Base-by-base conservation (phyloP, 768 basidiomycete genomes). In the Russula sp. region DNA sequence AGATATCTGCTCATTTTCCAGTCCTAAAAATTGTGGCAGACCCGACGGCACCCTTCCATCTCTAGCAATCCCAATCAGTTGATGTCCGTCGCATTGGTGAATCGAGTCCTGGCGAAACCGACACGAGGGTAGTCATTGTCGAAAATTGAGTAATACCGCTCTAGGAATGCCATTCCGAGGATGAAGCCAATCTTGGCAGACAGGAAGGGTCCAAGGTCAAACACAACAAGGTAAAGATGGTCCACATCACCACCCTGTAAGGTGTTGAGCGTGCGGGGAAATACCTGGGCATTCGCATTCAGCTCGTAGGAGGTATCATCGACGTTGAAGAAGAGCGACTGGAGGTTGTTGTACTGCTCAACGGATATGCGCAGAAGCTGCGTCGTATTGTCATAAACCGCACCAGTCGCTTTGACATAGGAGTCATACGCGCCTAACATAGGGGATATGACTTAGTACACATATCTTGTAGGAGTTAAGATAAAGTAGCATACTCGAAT, bases 121-220 rank as follows among this genome's bases (percentile, higher is more conserved):
- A 88, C 78, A 20, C 76, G 82, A 53, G 72, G 74, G 75, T 84
- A 82, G 50, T 78, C 72, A 52, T 85, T 84, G 70, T 89, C 86
- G 70, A 75, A 87, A 44, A 86, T 85, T 32, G 83, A 77, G 76
- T 87, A 87, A 80, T 84, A 88, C 16, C 87, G 83, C 73, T 83
- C 79, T 30, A 85, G 75, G 78, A 83, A 86, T 5, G 73, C 69
- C 69, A 75, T 77, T 18, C 84, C 82, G 72, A 83, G 79, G 71
- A 86, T 77, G 66, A 85, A 84, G 74, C 83, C 81, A 20, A 71
- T 71, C 68, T n/a, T n/a, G n/a, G n/a, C n/a, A n/a, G n/a, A n/a
- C n/a, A n/a, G n/a, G n/a, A n/a, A n/a, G n/a, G 32, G 32, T 32
- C 32, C 32, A 34, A 34, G 34, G 34, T 34, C 34, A n/a, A 57